Base-by-base conservation (phyloP, 2,329 filamentous ascomycete genomes). In the Xylaria arbuscula region DNA sequence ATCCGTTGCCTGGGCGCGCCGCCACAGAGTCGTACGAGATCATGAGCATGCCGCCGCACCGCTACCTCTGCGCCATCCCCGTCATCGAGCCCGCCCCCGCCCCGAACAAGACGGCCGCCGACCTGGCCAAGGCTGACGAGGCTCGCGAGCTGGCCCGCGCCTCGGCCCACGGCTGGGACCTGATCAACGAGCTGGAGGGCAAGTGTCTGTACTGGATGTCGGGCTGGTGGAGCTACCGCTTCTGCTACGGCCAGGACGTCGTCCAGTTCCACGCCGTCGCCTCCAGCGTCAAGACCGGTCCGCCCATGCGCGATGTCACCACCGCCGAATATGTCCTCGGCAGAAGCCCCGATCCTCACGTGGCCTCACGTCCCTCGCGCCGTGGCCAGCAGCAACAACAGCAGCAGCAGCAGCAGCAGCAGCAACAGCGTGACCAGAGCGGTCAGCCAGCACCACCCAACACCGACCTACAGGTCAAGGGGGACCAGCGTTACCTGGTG, bases 171-270 rank as follows among this genome's bases (percentile, higher is more conserved):
- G 94, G 94, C 6, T 92, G 93, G 86, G 92, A 96, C 76, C 85
- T 98, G 24, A 83, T 98, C 59, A 87, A 88, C 71, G 89, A 90
- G 32, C 90, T 98, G 80, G 88, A 94, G 62, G 92, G 90, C 3
- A 87, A 87, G 59, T 98, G 94, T 79, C 87, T 98, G 71, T 97
- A 95, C 82, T 88, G 85, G 72, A 83, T 94, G 72, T 92, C 90
- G 0, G 94, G 94, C 0, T 98, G 94, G 94, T 98, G 94, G 94
- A 96, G 92, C 77, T 98, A 98, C 81, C 92, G 91, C 74, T 97
- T 97, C 80, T 98, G 94, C 84, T 96, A 97, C 81, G 93, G 93
- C 77, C 87, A 90, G 70, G 89, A 95, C 71, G 90, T 98, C 70
- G 92, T 93, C 76, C 94, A 98, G 80, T 98, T 97, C 80, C 94